Evolutionary conservation across 148 eudicot species (phyloP).

Genomic region (Rhododendron molle): DNA sequence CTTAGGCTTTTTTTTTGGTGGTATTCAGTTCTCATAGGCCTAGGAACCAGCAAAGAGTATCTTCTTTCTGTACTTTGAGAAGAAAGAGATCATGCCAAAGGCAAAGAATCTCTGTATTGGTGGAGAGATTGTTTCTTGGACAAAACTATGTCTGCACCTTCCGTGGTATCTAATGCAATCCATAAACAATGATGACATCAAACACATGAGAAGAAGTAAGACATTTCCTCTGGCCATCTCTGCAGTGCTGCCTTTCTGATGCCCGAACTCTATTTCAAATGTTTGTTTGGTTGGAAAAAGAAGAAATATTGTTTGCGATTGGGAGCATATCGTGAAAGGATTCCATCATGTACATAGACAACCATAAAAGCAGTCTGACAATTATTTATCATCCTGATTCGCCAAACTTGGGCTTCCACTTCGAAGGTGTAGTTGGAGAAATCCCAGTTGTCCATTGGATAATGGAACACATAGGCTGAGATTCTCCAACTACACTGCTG

Average conservation of each 20-base stretch:
- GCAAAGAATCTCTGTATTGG: background rate
- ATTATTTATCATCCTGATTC: background rate
- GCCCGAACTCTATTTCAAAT: background rate
- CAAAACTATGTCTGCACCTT: background rate
- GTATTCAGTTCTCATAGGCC: background rate
- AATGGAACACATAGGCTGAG: background rate
- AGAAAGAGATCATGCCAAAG: background rate
- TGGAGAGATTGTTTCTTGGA: background rate
- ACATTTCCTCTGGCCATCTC: background rate
- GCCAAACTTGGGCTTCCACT: background rate
- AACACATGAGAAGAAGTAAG: background rate
- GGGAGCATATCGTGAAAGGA: too few relatives aligned
- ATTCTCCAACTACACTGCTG: background rate
- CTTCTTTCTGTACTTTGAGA: background rate
- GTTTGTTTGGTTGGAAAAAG: background rate
- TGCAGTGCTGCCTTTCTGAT: background rate
- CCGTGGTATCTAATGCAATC: background rate
- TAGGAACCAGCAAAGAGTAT: background rate
- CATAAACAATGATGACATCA: background rate
- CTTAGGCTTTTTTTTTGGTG: background rate
- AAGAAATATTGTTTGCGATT: background rate
- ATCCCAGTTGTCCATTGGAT: background rate
- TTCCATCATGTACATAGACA: background rate
- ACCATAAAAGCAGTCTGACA: background rate
- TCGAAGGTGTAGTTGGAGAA: background rate